These are phyloP conservation scores for Cryptococcus maquisensis DNA, from an alignment of 1,284 basidiomycete genomes.

Conservation along the genomic window DNA sequence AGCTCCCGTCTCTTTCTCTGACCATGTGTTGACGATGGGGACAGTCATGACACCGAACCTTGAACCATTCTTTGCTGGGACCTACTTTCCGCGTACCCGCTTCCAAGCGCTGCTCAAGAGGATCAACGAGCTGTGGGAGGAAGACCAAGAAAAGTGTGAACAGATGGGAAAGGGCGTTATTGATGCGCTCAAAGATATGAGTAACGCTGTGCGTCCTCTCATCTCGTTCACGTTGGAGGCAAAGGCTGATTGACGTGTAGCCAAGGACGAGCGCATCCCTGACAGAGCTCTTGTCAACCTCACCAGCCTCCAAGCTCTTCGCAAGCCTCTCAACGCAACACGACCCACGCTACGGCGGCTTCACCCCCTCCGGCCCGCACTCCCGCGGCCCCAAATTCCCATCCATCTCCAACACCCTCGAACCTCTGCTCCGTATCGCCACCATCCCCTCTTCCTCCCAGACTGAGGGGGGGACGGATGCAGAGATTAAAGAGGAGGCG, in stretches of 20 bases:
- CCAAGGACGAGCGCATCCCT: background rate
- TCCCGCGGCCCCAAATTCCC: slow-evolving; percentile 50
- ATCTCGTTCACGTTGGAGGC: background rate
- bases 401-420: slow-evolving; percentile 30
- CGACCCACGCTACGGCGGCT: slow-evolving; percentile 48
- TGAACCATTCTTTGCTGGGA: slow-evolving; percentile 52
- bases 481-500: slow-evolving; percentile 19
- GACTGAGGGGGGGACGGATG: slow-evolving; percentile 28
- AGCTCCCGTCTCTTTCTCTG: background rate
- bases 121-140: slow-evolving; percentile 35
- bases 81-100: slow-evolving; percentile 48
- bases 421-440: slow-evolving; percentile 30
- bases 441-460: slow-evolving; percentile 12
- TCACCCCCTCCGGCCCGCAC: slow-evolving; percentile 35
- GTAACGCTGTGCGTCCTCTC: slow-evolving; percentile 4
- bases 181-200: slow-evolving; percentile 26
- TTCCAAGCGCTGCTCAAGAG: slow-evolving; percentile 32
- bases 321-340: slow-evolving; percentile 20
- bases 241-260: background rate
- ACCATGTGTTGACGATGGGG: background rate
- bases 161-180: slow-evolving; percentile 29
- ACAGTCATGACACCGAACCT: slow-evolving; percentile 50
- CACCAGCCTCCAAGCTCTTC: slow-evolving; percentile 24
- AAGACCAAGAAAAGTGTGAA: slow-evolving; percentile 26
- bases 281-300: slow-evolving; percentile 10